A percentile compares a stretch with the other conserved stretches of the same genome.
These are phyloP conservation scores for Quercus berberidifolia DNA, from an alignment of 306 rosid genomes.

Conservation along the genomic window DNA sequence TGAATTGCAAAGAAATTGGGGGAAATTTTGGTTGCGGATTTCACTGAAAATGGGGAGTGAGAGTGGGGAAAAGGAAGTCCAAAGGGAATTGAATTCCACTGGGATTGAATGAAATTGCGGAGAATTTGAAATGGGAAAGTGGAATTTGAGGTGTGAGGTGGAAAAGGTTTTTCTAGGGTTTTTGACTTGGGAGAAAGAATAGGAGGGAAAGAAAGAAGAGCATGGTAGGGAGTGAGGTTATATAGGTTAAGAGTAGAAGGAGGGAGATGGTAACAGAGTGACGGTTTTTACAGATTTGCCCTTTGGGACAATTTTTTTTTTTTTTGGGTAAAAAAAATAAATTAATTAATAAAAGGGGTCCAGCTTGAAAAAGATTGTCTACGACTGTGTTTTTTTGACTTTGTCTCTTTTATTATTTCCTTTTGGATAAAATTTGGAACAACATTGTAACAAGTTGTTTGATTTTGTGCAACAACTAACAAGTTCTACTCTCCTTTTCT, in stretches of 20 bases:
- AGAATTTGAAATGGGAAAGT: background rate
- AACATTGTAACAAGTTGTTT: too few species aligned
- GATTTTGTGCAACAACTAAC: too few species aligned
- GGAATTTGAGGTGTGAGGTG: background rate
- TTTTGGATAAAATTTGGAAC: too few species aligned
- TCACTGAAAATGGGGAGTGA: slow-evolving; percentile 10
- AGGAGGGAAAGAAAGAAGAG: background rate
- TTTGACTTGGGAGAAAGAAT: slow-evolving; percentile 8
- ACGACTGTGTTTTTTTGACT: too few species aligned
- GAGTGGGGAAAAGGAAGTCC: slow-evolving; percentile 9
- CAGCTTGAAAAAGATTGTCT: too few species aligned
- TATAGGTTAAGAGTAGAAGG: background rate
- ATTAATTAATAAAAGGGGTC: background rate
- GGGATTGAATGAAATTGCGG: slow-evolving; percentile 4
- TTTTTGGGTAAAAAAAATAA: background rate
- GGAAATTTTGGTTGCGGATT: background rate
- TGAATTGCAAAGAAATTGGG: background rate
- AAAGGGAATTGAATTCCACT: slow-evolving; percentile 4
- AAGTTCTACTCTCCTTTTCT: too few species aligned
- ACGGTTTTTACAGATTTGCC: background rate
- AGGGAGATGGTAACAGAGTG: background rate
- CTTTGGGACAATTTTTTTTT: background rate
- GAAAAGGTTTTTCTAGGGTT: slow-evolving; percentile 36
- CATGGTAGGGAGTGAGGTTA: background rate
- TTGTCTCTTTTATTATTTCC: too few species aligned